Evolutionary conservation across 495 filamentous ascomycete species (phyloP).

Genomic region (Talaromyces nanjingensis): DNA sequence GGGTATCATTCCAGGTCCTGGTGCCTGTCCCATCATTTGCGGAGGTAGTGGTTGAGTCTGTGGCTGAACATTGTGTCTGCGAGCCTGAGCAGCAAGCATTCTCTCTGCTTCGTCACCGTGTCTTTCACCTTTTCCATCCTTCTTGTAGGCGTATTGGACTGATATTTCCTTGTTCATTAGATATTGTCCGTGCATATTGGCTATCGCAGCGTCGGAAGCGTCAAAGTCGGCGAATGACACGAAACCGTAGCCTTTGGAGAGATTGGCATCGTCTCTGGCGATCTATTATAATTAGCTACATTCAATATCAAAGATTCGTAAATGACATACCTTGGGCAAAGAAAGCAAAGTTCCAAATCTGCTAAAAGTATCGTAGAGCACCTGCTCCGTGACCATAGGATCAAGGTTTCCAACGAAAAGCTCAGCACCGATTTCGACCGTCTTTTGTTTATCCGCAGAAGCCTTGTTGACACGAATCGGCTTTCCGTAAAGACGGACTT

Average conservation of each 20-base stretch:
- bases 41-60: constrained; percentile 52
- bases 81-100: constrained; percentile 84
- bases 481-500: constrained; percentile 87
- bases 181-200: constrained; percentile 93
- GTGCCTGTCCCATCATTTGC: constrained; percentile 31
- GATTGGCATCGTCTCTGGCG: constrained; percentile 81
- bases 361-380: constrained; percentile 94
- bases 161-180: constrained; percentile 93
- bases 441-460: constrained; percentile 93
- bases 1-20: constrained; percentile 34
- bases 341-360: constrained; percentile 82
- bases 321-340: constrained; percentile 61
- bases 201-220: constrained; percentile 83
- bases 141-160: constrained; percentile 99
- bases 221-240: constrained; percentile 93
- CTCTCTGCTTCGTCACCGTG: constrained; percentile 94
- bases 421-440: constrained; percentile 91
- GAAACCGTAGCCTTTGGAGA: constrained; percentile 96
- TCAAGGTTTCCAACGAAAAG: constrained; percentile 97
- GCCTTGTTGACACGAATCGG: constrained; percentile 96
- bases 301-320: neutral
- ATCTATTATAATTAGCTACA: constrained; percentile 41
- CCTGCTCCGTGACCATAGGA: constrained; percentile 89
- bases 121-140: constrained; percentile 94
- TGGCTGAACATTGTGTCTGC: constrained; percentile 84